Percentiles rank a stretch among this genome's conserved stretches.
phyloP scores from a whole-genome alignment of 208 protist species.

The Wallacemonas sp. region DNA sequence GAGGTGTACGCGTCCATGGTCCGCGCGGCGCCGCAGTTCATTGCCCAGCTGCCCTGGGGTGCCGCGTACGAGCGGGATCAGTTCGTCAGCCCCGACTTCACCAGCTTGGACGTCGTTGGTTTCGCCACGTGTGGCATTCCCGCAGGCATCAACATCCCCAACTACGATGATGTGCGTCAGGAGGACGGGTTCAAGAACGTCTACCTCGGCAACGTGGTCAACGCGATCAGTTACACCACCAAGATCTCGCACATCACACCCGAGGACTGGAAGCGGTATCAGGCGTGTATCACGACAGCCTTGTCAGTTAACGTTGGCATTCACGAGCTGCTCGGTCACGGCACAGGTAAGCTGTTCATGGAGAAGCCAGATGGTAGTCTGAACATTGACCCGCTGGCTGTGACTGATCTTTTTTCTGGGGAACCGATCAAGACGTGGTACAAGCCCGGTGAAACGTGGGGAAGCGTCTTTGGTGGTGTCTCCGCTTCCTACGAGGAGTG shows the following conservation, averaged over 20 bases:
- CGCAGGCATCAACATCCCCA: constrained; percentile 91
- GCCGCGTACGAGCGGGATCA: constrained; percentile 84
- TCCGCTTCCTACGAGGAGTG: constrained; percentile 88
- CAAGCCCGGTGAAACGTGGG: constrained; percentile 88
- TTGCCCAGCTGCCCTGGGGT: constrained; percentile 83
- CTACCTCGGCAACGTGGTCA: constrained; percentile 87
- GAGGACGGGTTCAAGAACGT: constrained; percentile 94
- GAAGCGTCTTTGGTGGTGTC: constrained; percentile 70
- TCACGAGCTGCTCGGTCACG: constrained; percentile 94
- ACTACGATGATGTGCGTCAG: constrained; percentile 91
- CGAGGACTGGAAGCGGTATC: constrained; percentile 82
- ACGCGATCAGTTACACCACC: constrained; percentile 56
- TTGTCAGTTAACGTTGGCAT: constrained; percentile 93
- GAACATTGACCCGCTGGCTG: constrained; percentile 67
- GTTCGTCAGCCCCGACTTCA: constrained; percentile 92
- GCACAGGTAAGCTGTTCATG: constrained; percentile 85
- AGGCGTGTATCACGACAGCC: constrained; percentile 40
- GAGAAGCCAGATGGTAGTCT: constrained; percentile 55
- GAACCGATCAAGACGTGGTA: constrained; percentile 77
- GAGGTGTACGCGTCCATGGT: constrained; percentile 75
- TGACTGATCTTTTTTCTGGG: constrained; percentile 75
- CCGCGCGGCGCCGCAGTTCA: constrained; percentile 61
- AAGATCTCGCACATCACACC: constrained; percentile 73
- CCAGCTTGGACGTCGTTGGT: constrained; percentile 87
- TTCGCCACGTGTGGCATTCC: constrained; percentile 90